Percentiles rank a stretch among this genome's conserved stretches.
Evolutionary conservation across 345 rosid genomes (phyloP).

Genomic region (Eucalyptus tenuipes): DNA sequence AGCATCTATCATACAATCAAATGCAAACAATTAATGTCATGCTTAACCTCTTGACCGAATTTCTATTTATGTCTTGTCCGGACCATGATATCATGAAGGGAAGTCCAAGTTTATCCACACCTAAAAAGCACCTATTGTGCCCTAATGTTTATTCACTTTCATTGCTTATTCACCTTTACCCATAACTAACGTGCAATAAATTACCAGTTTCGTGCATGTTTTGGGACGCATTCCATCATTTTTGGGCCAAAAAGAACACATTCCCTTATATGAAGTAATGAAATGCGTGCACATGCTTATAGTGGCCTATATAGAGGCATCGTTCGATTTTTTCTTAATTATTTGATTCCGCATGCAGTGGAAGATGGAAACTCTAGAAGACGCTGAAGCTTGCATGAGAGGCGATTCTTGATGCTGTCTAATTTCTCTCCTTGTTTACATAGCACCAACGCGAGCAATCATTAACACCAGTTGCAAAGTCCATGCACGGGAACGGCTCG

Average conservation of each 20-base stretch:
- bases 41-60: not conserved
- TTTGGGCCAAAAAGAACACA: not conserved
- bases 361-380: not conserved
- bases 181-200: not conserved
- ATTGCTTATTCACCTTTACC: not conserved
- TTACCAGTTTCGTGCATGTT: not conserved
- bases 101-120: not conserved
- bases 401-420: not conserved
- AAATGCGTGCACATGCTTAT: not conserved
- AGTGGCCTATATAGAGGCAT: not conserved
- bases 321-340: not conserved
- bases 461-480: not conserved
- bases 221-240: not conserved
- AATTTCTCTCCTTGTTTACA: not conserved
- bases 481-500: not conserved
- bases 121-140: not conserved
- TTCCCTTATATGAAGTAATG: not conserved
- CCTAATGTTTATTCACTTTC: not conserved
- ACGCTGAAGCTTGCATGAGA: not conserved
- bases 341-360: not conserved
- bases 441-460: not conserved
- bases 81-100: not conserved
- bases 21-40: not conserved
- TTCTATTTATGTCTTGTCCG: not conserved
- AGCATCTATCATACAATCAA: not conserved